Evolutionary conservation across 163 green algal genomes (phyloP), one percentile per base, ranked within the genome.

Genomic region (Volvox carteri): DNA sequence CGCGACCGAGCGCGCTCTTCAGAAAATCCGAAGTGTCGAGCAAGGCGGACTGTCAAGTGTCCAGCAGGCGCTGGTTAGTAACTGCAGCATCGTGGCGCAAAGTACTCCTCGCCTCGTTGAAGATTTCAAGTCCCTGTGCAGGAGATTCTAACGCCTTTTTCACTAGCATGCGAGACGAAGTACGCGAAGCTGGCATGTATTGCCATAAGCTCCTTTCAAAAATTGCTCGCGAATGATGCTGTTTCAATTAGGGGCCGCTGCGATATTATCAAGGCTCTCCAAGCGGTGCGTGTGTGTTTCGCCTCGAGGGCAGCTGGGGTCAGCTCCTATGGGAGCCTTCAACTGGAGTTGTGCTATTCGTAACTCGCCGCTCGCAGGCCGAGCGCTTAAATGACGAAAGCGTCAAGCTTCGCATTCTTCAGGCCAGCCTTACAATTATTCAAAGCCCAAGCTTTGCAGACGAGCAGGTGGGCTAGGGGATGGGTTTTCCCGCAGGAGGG

Each of bases 361-460:
- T 65, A 25, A 65, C 54, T n/a, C 5, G 37, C 39, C 37, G 56
- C 21, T 1, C 67, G 48, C 78, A 91, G 86, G 86, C 78, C 9
- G 86, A 91, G 50, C 48, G 52, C 7, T 41, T 91, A 1, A 78
- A 30, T 52, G 86, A 91, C 33, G 86, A 91, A 33, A 87, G 68
- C 52, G 78, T 87, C 23, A 73, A 79, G 75, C 78, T 91, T 11
- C 67, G 86, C n/a, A 83, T 81, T 28, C 92, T 98, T 85, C 96
- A 98, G 90, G 96, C 95, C 25, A 92, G 94, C 1, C 91, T 98
- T 8, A 97, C 96, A 21, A 90, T 98, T 16, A 94, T 98, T 78
- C 96, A 98, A 90, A 86, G 88, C 52, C 37, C 87, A 21, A 72
- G n/a, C 44, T 89, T 89, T 46, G 87, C 78, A 4, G 87, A 91